phyloP scores from a whole-genome alignment of 768 basidiomycete genomes.

The Hygrocybe punicea region DNA sequence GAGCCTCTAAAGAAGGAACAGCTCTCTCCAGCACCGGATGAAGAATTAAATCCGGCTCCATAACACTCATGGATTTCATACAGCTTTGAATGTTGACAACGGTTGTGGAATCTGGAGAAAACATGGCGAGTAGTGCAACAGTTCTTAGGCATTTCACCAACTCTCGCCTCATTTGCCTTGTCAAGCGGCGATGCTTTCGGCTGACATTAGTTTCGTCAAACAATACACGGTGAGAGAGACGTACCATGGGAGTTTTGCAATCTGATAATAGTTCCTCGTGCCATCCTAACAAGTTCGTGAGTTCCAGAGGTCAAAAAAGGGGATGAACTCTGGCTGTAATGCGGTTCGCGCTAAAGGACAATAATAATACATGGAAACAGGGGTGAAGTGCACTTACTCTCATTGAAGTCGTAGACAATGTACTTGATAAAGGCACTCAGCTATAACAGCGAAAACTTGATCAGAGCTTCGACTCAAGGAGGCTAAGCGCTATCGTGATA shows the following conservation, averaged over 20 bases:
- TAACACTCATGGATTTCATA: slow-evolving; percentile 74
- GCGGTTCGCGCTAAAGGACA: no score
- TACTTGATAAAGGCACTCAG: slow-evolving; percentile 83
- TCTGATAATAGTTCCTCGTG: slow-evolving; percentile 71
- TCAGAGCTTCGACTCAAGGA: neutral
- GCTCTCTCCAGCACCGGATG: slow-evolving; percentile 80
- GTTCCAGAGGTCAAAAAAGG: slow-evolving; percentile 8
- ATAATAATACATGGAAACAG: neutral
- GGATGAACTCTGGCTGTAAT: neutral
- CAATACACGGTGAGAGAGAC: slow-evolving; percentile 8
- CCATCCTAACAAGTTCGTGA: slow-evolving; percentile 49
- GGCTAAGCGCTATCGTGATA: neutral
- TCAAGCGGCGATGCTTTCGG: slow-evolving; percentile 67
- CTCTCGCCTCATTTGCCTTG: slow-evolving; percentile 73
- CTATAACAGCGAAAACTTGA: slow-evolving; percentile 32
- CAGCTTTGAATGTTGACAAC: slow-evolving; percentile 75
- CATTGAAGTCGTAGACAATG: slow-evolving; percentile 80
- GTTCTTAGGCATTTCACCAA: slow-evolving; percentile 80
- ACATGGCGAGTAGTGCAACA: slow-evolving; percentile 84
- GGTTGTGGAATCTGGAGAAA: slow-evolving; percentile 75
- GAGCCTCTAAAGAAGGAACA: slow-evolving; percentile 79
- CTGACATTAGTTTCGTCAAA: slow-evolving; percentile 3
- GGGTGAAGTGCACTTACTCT: slow-evolving; percentile 44
- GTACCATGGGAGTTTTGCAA: slow-evolving; percentile 74
- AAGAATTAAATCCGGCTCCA: slow-evolving; percentile 85